Percentiles rank a stretch among this genome's conserved stretches.
Conservation (phyloP, 176 grass and related monocot genomes). For the Eleusine indica region DNA sequence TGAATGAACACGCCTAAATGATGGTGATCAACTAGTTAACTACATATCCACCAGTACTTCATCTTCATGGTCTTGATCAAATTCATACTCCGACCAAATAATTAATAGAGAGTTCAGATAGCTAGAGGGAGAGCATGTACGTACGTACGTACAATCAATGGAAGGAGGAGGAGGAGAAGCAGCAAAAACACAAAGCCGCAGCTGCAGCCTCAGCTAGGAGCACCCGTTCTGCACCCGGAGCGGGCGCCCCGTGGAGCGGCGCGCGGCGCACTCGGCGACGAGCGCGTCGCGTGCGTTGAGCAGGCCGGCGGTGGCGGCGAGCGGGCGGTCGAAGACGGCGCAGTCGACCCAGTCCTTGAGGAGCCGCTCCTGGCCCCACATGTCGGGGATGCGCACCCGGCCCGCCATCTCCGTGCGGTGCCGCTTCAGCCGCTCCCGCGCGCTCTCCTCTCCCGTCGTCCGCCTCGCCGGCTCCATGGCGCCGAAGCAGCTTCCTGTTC, state of each 20-base stretch:
- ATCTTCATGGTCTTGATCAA: neutral
- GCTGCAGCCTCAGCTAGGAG: constrained; percentile 1
- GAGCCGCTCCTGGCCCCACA: constrained; percentile 60
- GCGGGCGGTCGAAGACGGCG: constrained; percentile 58
- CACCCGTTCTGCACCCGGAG: constrained; percentile 52
- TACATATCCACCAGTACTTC: constrained; percentile 28
- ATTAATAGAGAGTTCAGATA: neutral
- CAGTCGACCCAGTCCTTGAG: constrained; percentile 65
- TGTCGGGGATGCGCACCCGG: constrained; percentile 61
- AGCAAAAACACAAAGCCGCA: neutral
- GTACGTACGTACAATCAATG: neutral
- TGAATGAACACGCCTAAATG: neutral
- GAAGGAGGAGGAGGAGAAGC: neutral
- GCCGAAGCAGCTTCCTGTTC: neutral
- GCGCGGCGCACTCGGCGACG: constrained; percentile 51
- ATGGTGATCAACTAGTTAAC: constrained; percentile 33
- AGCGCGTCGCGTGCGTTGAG: constrained; percentile 53
- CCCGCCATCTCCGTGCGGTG: constrained; percentile 64
- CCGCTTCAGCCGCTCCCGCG: constrained; percentile 62
- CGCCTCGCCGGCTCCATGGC: neutral
- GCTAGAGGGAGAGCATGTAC: too few relatives aligned
- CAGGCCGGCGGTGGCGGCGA: constrained; percentile 50
- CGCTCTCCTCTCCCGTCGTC: constrained; percentile 29
- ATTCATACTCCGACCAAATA: neutral
- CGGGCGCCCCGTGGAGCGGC: neutral